These are phyloP conservation scores for Sclerotinia spermophila DNA, from an alignment of 2,329 filamentous ascomycete genomes.

Conservation along the genomic window DNA sequence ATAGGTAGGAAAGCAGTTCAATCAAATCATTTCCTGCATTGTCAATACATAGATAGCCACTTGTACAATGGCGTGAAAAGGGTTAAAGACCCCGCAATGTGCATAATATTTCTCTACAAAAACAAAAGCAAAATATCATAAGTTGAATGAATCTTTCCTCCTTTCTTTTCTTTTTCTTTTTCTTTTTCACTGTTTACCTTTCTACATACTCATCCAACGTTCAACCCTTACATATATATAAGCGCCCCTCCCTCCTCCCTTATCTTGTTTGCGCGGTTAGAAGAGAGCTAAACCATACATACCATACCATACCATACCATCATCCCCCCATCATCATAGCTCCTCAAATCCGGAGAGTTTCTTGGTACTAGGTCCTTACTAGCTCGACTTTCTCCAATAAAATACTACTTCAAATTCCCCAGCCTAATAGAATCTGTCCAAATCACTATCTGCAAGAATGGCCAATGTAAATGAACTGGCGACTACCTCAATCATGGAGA, in stretches of 20 bases:
- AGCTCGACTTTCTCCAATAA: slow-evolving; percentile 12
- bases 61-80: background rate
- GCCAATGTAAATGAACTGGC: slow-evolving; percentile 32
- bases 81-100: background rate
- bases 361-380: background rate
- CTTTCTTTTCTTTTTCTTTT: background rate
- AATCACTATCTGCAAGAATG: slow-evolving; percentile 29
- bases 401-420: background rate
- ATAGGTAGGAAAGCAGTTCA: background rate
- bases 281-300: slow-evolving; percentile 9
- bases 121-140: background rate
- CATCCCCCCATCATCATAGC: slow-evolving; percentile 17
- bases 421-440: background rate
- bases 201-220: no score
- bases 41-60: background rate
- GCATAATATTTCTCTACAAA: background rate
- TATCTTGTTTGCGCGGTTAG: slow-evolving; percentile 14
- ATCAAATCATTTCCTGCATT: background rate
- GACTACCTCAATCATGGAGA: slow-evolving; percentile 30
- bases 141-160: background rate
- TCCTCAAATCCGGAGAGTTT: slow-evolving; percentile 5
- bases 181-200: background rate
- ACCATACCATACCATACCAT: slow-evolving; percentile 6
- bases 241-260: background rate
- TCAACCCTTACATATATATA: no score